Base-by-base conservation (phyloP, 768 basidiomycete genomes). In the Gloeopeniophorella convolvens region DNA sequence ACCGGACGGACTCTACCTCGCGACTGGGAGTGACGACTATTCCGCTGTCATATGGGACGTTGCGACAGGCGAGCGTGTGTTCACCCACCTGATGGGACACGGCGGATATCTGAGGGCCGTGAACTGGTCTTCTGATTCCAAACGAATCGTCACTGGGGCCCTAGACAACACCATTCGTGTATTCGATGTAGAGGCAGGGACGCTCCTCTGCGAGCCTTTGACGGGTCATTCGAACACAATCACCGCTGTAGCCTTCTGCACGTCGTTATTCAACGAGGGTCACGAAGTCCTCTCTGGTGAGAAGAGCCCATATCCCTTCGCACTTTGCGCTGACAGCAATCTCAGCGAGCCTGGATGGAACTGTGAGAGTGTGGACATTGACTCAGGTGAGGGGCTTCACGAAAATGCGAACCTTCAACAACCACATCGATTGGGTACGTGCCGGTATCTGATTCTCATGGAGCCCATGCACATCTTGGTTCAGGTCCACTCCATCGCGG, bases 21-120 rank as follows among this genome's bases (percentile, higher is more conserved):
- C 70, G 4, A 75, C 75, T 0, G 75, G 72, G 1, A 72, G 72
- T 23, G 60, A 75, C 23, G 76, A 78, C 60, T 73, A 74, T 62
- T 62, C 66, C 18, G 72, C 76, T 51, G 66, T 65, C 41, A 53
- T 78, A 21, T 78, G 76, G 76, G 73, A 77, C 56, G 62, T 68
- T 4, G 51, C 57, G 32, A 68, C 68, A 2, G 75, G 76, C 0
- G 71, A 75, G 55, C 72, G 71, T 50, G 51, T 77, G 11, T 62
- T 66, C 6, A 18, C 35, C 3, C 23, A 5, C n/a, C 35, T 46
- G 13, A 36, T 30, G 1, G 43, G 32, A 10, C 43, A 51, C 32
- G 32, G 18, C 15, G 42, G 39, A 23, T 45, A 42, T 15, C 30
- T 51, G n/a, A 44, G 43, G 26, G 4, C 32, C 30, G 27, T 55